A percentile compares a stretch with the other conserved stretches of the same genome.
These are phyloP conservation scores for Quercus tomentella DNA, from an alignment of 331 rosid genomes.

Conservation along the genomic window DNA sequence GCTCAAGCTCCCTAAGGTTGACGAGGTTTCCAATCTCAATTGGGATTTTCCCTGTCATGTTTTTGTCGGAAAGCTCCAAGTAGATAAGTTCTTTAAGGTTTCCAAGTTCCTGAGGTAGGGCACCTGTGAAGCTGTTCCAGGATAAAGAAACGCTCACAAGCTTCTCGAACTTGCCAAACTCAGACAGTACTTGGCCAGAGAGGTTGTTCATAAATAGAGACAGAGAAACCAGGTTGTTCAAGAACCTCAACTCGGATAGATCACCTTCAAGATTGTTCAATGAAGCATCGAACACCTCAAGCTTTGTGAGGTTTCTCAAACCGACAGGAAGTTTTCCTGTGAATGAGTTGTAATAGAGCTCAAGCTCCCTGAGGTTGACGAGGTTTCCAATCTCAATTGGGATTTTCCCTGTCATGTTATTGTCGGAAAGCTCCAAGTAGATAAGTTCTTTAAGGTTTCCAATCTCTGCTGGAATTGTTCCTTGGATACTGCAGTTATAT, in stretches of 20 bases:
- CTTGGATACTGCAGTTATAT: slow-evolving; percentile 48
- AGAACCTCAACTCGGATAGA: too few relatives aligned
- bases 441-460: slow-evolving; percentile 61
- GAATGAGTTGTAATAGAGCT: slow-evolving; percentile 42
- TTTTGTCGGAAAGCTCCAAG: slow-evolving; percentile 9
- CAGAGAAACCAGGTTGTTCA: too few relatives aligned
- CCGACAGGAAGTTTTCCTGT: slow-evolving; percentile 32
- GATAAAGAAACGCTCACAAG: slow-evolving; percentile 44
- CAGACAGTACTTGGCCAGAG: too few relatives aligned
- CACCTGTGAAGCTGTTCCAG: too few relatives aligned
- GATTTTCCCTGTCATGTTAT: slow-evolving; percentile 52
- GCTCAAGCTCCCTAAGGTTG: slow-evolving; percentile 74
- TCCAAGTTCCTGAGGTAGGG: too few relatives aligned
- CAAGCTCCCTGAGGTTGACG: slow-evolving; percentile 73
- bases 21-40: slow-evolving; percentile 58
- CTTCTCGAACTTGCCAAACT: too few relatives aligned
- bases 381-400: slow-evolving; percentile 69
- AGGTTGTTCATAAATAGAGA: too few relatives aligned
- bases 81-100: slow-evolving; percentile 47
- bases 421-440: neutral
- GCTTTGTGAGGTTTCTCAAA: too few relatives aligned
- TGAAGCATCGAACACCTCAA: too few relatives aligned
- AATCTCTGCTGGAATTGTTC: slow-evolving; percentile 54
- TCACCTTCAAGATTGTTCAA: too few relatives aligned
- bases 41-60: slow-evolving; percentile 58